Evolutionary conservation across 129 eudicot genomes (phyloP).

Genomic region (Tagetes erecta): DNA sequence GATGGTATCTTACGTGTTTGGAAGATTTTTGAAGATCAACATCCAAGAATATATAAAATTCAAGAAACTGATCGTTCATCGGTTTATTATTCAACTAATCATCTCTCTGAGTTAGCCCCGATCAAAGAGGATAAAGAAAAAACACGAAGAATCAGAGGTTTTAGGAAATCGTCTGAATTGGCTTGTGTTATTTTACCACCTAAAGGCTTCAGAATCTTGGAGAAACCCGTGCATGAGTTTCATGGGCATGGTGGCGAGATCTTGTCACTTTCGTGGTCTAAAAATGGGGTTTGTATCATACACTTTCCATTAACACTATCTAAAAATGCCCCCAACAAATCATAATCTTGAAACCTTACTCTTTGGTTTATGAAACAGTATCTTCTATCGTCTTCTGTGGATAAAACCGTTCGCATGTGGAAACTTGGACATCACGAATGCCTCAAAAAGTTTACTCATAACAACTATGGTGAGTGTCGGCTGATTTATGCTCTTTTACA

Average conservation of each 20-base stretch:
- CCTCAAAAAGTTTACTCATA: slow-evolving; percentile 64
- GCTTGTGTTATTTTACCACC: slow-evolving; percentile 77
- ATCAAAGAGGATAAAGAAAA: slow-evolving; percentile 49
- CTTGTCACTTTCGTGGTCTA: slow-evolving; percentile 81
- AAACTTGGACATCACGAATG: slow-evolving; percentile 63
- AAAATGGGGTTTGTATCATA: slow-evolving; percentile 49
- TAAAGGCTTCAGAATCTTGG: slow-evolving; percentile 56
- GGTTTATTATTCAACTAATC: slow-evolving; percentile 54
- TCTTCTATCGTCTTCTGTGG: slow-evolving; percentile 79
- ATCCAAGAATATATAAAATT: slow-evolving; percentile 32
- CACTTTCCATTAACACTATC: not conserved
- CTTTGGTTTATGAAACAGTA: slow-evolving; percentile 41
- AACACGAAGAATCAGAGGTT: slow-evolving; percentile 29
- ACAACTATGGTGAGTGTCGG: slow-evolving; percentile 60
- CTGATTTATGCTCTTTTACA: not conserved
- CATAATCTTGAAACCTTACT: not conserved
- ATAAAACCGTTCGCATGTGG: slow-evolving; percentile 86
- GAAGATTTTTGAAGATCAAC: slow-evolving; percentile 75
- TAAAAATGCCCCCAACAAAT: not conserved
- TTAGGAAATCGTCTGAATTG: slow-evolving; percentile 49
- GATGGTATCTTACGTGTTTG: slow-evolving; percentile 73
- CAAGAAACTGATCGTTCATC: slow-evolving; percentile 50
- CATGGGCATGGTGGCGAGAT: slow-evolving; percentile 72
- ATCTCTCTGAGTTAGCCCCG: slow-evolving; percentile 58
- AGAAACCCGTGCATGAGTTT: slow-evolving; percentile 72